Evolutionary conservation across 106 monocot genomes (phyloP).

Genomic region (Dioscorea zingiberensis): DNA sequence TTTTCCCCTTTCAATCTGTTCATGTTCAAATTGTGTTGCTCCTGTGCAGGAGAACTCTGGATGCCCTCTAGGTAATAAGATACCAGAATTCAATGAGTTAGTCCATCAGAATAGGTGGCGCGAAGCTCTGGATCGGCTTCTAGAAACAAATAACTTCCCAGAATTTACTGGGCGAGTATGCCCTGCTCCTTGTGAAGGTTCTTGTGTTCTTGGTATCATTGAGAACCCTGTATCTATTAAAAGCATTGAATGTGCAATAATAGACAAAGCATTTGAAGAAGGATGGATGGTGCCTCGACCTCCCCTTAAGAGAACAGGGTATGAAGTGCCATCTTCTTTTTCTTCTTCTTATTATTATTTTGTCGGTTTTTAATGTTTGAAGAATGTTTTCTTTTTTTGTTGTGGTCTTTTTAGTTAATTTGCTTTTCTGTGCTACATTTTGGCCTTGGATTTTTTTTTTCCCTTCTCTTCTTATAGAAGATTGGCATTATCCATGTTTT

Average conservation of each 20-base stretch:
- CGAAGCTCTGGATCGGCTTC: slow-evolving; percentile 89
- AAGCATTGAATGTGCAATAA: slow-evolving; percentile 94
- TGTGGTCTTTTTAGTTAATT: no score
- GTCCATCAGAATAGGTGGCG: slow-evolving; percentile 95
- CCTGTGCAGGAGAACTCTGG: slow-evolving; percentile 87
- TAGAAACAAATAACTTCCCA: slow-evolving; percentile 99
- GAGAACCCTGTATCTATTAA: slow-evolving; percentile 99
- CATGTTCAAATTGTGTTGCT: no score
- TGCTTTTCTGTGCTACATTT: no score
- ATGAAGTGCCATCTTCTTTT: no score
- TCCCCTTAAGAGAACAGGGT: slow-evolving; percentile 91
- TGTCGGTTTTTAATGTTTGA: no score
- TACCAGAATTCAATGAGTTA: slow-evolving; percentile 95
- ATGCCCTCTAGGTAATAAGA: slow-evolving; percentile 98
- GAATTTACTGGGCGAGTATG: slow-evolving; percentile 98
- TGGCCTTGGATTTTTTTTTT: no score
- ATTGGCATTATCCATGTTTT: no score
- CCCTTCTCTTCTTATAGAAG: no score
- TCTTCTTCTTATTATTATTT: no score
- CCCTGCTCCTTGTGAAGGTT: slow-evolving; percentile 97
- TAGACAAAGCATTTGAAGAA: slow-evolving; percentile 97
- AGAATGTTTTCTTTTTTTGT: background rate
- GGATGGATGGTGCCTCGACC: slow-evolving; percentile 96
- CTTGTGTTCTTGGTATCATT: slow-evolving; percentile 98
- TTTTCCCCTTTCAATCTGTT: no score